Conservation (phyloP, 768 basidiomycete species). For the Pleurotus citrinopileatus region DNA sequence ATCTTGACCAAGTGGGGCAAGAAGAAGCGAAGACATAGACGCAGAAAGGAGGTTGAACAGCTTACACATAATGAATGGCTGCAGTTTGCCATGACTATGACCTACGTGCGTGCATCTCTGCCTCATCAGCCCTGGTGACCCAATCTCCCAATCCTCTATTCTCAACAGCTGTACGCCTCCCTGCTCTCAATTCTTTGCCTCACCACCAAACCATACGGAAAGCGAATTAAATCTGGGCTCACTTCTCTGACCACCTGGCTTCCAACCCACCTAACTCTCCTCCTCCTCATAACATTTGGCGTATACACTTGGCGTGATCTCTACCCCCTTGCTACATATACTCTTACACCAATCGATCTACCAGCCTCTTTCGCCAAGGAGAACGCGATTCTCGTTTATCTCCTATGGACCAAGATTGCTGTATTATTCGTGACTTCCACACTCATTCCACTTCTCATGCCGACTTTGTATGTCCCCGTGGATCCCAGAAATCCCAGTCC, state of each 20-base stretch:
- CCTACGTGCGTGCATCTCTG: slow-evolving; percentile 22
- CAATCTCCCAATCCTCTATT: not conserved
- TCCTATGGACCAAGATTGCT: slow-evolving; percentile 51
- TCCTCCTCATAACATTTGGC: slow-evolving; percentile 44
- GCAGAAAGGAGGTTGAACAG: slow-evolving; percentile 10
- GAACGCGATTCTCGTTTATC: not conserved
- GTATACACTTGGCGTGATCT: slow-evolving; percentile 59
- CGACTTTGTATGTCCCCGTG: slow-evolving; percentile 55
- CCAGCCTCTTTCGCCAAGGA: slow-evolving; percentile 30
- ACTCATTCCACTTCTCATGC: slow-evolving; percentile 51
- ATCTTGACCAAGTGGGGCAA: slow-evolving; percentile 22
- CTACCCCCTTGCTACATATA: slow-evolving; percentile 57
- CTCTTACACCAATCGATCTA: slow-evolving; percentile 45
- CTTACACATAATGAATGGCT: slow-evolving; percentile 23
- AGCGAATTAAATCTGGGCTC: not conserved
- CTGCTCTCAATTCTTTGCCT: slow-evolving; percentile 37
- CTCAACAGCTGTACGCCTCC: slow-evolving; percentile 35
- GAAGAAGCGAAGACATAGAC: slow-evolving; percentile 20
- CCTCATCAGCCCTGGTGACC: not conserved
- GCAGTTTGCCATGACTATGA: slow-evolving; percentile 27
- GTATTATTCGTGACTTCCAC: slow-evolving; percentile 42
- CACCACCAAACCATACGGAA: slow-evolving; percentile 20
- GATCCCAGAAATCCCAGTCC: slow-evolving; percentile 42
- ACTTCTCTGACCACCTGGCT: not conserved
- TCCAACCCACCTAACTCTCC: slow-evolving; percentile 39